These are phyloP conservation scores for Yarrowia divulgata DNA, from an alignment of 805 yeast species.

Conservation along the genomic window DNA sequence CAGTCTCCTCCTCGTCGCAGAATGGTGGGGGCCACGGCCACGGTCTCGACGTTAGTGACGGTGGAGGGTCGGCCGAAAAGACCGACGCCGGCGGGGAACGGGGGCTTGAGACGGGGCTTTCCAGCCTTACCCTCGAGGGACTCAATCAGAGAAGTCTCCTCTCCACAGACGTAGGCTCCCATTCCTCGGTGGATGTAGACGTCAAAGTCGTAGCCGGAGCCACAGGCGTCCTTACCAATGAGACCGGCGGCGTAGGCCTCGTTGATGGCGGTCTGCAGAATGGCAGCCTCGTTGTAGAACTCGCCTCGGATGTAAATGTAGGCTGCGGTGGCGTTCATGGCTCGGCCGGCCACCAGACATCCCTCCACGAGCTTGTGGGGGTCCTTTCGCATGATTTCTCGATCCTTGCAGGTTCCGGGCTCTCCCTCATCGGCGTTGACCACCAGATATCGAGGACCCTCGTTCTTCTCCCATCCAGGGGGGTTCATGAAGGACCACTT, in stretches of 20 bases:
- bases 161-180: slow-evolving; percentile 95
- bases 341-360: slow-evolving; percentile 87
- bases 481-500: slow-evolving; percentile 96
- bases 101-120: slow-evolving; percentile 92
- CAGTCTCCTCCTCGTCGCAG: slow-evolving; percentile 88
- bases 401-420: slow-evolving; percentile 93
- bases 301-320: slow-evolving; percentile 92
- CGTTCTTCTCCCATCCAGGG: slow-evolving; percentile 91
- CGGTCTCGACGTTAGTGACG: slow-evolving; percentile 90
- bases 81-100: slow-evolving; percentile 95
- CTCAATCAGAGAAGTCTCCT: slow-evolving; percentile 89
- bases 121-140: slow-evolving; percentile 92
- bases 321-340: slow-evolving; percentile 93
- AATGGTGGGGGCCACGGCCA: slow-evolving; percentile 88
- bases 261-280: slow-evolving; percentile 80
- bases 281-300: slow-evolving; percentile 80
- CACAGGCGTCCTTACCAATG: slow-evolving; percentile 85
- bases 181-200: slow-evolving; percentile 87
- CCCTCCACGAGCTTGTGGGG: slow-evolving; percentile 93
- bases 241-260: slow-evolving; percentile 85
- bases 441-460: slow-evolving; percentile 87
- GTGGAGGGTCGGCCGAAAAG: slow-evolving; percentile 90
- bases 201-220: slow-evolving; percentile 84
- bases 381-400: slow-evolving; percentile 89
- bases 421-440: slow-evolving; percentile 96